A percentile compares a stretch with the other conserved stretches of the same genome.
Evolutionary conservation across 2,329 filamentous ascomycete genomes (phyloP).

Genomic region (Colletotrichum siamense): DNA sequence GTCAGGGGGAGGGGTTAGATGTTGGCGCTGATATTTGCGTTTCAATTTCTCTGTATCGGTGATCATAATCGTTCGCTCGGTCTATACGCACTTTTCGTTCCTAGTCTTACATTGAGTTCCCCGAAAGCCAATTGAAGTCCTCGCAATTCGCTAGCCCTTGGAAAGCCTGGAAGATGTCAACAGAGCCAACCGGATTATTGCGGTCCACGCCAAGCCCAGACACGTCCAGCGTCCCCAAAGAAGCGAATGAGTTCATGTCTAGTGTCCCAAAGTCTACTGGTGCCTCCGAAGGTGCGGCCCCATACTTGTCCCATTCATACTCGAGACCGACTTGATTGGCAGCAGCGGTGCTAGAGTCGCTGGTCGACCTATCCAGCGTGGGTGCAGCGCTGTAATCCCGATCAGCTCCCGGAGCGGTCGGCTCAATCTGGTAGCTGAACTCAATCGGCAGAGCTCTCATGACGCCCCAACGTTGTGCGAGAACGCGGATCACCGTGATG

Average conservation of each 20-base stretch:
- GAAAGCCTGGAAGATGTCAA: background rate
- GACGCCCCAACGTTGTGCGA: slow-evolving; percentile 11
- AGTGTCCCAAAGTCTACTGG: background rate
- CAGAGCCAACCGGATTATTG: background rate
- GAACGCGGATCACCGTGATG: slow-evolving; percentile 2
- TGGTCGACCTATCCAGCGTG: background rate
- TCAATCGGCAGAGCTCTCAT: slow-evolving; percentile 11
- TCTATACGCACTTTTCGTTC: background rate
- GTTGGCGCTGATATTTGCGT: background rate
- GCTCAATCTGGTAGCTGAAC: background rate
- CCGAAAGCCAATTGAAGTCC: slow-evolving; percentile 1
- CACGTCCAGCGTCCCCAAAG: background rate
- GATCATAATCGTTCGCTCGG: background rate
- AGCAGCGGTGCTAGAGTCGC: background rate
- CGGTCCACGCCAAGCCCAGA: background rate
- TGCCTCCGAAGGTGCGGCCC: background rate
- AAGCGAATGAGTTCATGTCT: background rate
- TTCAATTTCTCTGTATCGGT: background rate
- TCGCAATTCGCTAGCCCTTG: slow-evolving; percentile 1
- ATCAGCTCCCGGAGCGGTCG: background rate
- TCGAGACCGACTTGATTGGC: background rate
- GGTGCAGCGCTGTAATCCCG: background rate
- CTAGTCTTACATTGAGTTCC: background rate
- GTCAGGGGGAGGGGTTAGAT: no score
- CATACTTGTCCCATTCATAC: slow-evolving; percentile 8